Evolutionary conservation across 2,329 filamentous ascomycete genomes (phyloP).

Genomic region (Dactylellina drechsleri): DNA sequence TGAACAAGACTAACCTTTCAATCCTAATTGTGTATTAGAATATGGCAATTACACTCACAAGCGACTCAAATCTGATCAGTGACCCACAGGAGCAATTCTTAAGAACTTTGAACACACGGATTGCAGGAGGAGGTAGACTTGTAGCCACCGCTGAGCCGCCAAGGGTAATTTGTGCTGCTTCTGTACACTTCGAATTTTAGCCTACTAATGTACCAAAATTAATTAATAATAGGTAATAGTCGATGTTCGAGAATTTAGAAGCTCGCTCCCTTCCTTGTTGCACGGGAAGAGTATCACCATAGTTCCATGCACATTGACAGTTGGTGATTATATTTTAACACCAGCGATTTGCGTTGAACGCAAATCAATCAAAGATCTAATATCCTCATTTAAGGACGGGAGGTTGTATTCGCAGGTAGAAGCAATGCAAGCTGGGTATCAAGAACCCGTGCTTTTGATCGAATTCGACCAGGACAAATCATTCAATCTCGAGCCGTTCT

Average conservation of each 20-base stretch:
- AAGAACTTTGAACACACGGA: conserved; percentile 93
- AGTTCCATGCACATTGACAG: conserved; percentile 93
- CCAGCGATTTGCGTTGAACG: conserved; percentile 92
- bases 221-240: conserved; percentile 69
- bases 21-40: conserved; percentile 61
- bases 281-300: conserved; percentile 89
- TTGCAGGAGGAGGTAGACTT: conserved; percentile 89
- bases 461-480: conserved; percentile 98
- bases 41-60: conserved; percentile 88
- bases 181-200: too few species aligned
- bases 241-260: conserved; percentile 95
- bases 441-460: conserved; percentile 87
- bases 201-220: neutral
- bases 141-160: conserved; percentile 86
- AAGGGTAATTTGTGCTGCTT: conserved; percentile 67
- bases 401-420: conserved; percentile 92
- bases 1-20: conserved; percentile 48
- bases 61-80: conserved; percentile 74
- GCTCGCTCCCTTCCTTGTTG: conserved; percentile 86
- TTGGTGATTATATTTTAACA: conserved; percentile 94
- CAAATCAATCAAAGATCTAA: conserved; percentile 90
- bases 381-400: conserved; percentile 90
- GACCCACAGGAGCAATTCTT: conserved; percentile 92
- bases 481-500: conserved; percentile 80
- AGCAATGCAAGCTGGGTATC: conserved; percentile 94